phyloP scores from a whole-genome alignment of 139 green algal genomes.

The Tetradesmus obliquus region DNA sequence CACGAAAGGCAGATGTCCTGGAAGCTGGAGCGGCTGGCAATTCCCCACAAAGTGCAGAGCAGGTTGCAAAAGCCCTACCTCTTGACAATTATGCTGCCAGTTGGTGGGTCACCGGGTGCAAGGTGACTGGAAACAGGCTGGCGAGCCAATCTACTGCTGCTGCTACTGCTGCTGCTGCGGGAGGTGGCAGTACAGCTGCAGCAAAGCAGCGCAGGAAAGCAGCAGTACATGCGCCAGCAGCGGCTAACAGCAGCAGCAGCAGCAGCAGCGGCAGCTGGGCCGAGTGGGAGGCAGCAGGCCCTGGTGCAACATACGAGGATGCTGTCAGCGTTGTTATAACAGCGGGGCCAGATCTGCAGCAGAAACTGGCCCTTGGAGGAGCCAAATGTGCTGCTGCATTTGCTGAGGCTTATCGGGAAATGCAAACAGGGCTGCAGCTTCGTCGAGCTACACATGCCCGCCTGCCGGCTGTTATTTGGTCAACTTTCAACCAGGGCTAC shows the following conservation, averaged over 20 bases:
- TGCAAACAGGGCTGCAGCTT: no score
- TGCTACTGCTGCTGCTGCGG: background rate
- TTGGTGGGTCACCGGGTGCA: background rate
- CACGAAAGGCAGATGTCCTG: background rate
- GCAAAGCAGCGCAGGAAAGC: background rate
- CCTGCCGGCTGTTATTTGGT: background rate
- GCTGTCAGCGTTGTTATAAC: no score
- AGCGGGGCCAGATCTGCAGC: no score
- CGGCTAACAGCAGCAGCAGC: background rate
- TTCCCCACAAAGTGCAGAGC: background rate
- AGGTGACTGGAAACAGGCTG: background rate
- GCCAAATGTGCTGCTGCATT: no score
- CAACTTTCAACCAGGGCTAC: constrained; percentile 1
- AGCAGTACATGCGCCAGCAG: background rate
- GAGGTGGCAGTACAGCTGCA: background rate
- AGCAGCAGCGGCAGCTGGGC: no score
- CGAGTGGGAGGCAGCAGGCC: no score
- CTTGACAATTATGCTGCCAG: background rate
- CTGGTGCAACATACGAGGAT: no score
- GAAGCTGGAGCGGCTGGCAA: background rate
- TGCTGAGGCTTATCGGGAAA: no score
- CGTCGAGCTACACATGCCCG: no score
- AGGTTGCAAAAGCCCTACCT: background rate
- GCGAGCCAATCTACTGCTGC: no score
- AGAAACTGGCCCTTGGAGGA: no score